Percentiles rank a stretch among this genome's conserved stretches.
Evolutionary conservation across 208 protist species (phyloP).

Genomic region (Leishmania major): DNA sequence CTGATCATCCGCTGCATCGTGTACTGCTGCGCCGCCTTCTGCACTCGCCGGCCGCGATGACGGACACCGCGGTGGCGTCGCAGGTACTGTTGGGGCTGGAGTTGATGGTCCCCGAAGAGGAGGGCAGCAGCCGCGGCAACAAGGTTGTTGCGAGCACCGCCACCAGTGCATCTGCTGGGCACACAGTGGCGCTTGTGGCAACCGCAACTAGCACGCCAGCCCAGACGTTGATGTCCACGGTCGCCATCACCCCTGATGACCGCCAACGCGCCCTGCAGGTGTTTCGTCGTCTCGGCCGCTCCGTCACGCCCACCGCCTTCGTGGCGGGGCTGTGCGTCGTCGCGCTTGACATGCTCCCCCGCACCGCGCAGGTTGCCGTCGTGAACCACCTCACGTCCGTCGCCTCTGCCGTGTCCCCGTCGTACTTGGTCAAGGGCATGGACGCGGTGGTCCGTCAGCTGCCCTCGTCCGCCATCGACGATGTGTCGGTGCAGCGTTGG

Average conservation of each 20-base stretch:
- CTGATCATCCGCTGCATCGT: conserved; percentile 64
- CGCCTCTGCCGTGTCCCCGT: conserved; percentile 48
- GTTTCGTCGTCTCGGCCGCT: conserved; percentile 51
- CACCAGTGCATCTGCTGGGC: not conserved
- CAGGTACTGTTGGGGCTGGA: conserved; percentile 35
- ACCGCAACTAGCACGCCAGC: not conserved
- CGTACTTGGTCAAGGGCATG: conserved; percentile 53
- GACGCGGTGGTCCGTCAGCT: conserved; percentile 38
- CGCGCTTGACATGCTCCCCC: conserved; percentile 51
- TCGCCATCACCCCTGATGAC: conserved; percentile 27
- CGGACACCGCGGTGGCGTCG: conserved; percentile 29
- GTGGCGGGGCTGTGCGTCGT: conserved; percentile 61
- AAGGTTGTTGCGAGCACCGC: not conserved
- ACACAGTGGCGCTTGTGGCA: not conserved
- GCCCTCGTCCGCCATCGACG: conserved; percentile 35
- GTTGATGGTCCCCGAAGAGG: conserved; percentile 23
- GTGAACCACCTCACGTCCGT: conserved; percentile 73
- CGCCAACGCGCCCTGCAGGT: conserved; percentile 39
- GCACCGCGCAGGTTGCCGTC: conserved; percentile 43
- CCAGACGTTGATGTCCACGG: not conserved
- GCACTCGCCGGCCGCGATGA: conserved; percentile 37
- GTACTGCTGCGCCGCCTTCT: conserved; percentile 55
- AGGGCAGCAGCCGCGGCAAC: not conserved
- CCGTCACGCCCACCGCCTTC: conserved; percentile 58
- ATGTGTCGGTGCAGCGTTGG: conserved; percentile 69